Evolutionary conservation across 1,284 basidiomycete genomes (phyloP), one percentile per base, ranked within the genome.

Genomic region (Cryptococcus sp.): DNA sequence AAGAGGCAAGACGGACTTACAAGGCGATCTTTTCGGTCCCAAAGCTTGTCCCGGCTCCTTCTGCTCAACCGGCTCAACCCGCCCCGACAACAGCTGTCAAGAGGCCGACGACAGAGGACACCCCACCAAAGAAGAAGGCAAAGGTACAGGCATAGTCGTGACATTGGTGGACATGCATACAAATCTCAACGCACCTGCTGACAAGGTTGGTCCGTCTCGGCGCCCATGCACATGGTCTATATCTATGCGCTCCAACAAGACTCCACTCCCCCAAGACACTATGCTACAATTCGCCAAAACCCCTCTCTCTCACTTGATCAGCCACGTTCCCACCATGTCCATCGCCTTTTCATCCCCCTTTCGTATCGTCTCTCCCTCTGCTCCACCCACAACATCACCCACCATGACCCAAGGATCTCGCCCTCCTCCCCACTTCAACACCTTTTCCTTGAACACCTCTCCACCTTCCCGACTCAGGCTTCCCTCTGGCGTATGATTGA

Each of bases 331-430:
- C 1, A 98, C 90, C 54, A 85, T 79, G 36, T 81, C 77, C 93
- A 97, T 97, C 0, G 91, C 88, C 35, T 79, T 75, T 31, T 80
- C 78, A 61, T 90, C 87, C 0, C 93, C 93, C 3, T 61, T 73
- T 12, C 53, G 56, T 2, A 71, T 54, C 1, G 51, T 50, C 42
- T 68, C 66, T 2, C 67, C 69, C 47, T 69, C 65, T 9, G 48
- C 22, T 0, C 64, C 66, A 31, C 79, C 75, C 5, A 97, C 72
- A 31, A 97, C 66, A 1, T 77, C 75, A n/a, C 84, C 82, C 0
- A 97, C 81, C 87, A 97, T 92, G 57, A 79, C 75, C 94, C 94
- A 98, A 0, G 94, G 90, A 62, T 97, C 89, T 65, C 80, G 86
- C 0, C 88, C 91, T 1, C 95, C 95, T 1, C 94, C 94, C 63